Conservation (phyloP, 1,284 basidiomycete species). For the Phenoliferia sp. region DNA sequence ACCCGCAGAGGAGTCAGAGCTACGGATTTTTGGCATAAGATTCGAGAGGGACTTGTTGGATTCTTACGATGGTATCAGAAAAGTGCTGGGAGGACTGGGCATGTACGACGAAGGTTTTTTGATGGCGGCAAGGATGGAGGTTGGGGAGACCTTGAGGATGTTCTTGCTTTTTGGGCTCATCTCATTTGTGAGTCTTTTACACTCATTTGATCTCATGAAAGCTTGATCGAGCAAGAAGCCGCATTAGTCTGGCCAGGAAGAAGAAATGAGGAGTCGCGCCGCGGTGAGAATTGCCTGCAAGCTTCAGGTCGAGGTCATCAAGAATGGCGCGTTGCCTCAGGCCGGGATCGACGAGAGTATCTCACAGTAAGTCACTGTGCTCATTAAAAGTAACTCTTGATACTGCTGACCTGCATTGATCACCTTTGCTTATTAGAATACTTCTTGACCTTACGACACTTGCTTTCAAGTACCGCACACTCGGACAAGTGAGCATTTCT, state of each 20-base stretch:
- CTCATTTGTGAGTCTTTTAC: neutral
- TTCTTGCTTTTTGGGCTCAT: neutral
- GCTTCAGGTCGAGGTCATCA: too few species aligned
- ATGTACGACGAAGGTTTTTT: neutral
- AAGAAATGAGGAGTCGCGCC: too few species aligned
- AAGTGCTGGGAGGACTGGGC: neutral
- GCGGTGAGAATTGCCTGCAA: too few species aligned
- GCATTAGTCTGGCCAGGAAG: too few species aligned
- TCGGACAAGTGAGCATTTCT: neutral
- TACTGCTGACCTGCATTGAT: too few species aligned
- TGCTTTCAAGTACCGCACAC: neutral
- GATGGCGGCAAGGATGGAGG: neutral
- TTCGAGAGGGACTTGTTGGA: neutral
- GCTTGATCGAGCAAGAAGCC: too few species aligned
- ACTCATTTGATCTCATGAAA: neutral
- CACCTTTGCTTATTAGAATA: too few species aligned
- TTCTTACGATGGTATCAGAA: neutral
- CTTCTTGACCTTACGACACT: neutral
- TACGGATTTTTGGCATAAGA: neutral
- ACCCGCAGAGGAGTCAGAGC: neutral
- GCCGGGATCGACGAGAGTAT: too few species aligned
- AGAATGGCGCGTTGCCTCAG: too few species aligned
- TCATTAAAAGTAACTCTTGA: too few species aligned
- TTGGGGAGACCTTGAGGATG: neutral
- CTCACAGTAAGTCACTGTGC: too few species aligned